phyloP scores from a whole-genome alignment of 106 monocot species.

The Ottelia alismoides region DNA sequence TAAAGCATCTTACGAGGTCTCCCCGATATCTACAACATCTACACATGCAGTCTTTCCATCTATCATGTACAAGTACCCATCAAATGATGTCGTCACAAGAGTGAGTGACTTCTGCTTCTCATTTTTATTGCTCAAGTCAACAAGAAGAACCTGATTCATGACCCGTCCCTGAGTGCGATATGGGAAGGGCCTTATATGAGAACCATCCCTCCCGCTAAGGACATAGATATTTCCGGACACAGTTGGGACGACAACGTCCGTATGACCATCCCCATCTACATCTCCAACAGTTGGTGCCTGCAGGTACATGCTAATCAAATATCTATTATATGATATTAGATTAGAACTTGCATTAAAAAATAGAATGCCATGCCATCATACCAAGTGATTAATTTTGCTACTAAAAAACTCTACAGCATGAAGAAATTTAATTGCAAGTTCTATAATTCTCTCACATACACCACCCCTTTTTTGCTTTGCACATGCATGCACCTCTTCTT shows the following conservation, averaged over 20 bases:
- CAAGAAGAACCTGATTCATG: constrained; percentile 79
- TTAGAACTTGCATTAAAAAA: no score
- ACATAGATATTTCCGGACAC: constrained; percentile 94
- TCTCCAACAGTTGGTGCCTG: constrained; percentile 95
- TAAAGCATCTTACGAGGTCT: constrained; percentile 59
- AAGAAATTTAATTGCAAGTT: no score
- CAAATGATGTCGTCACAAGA: constrained; percentile 86
- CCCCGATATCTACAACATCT: constrained; percentile 98
- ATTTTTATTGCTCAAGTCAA: constrained; percentile 61
- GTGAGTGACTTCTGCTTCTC: constrained; percentile 69
- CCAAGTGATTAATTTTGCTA: no score
- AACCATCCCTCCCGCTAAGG: constrained; percentile 88
- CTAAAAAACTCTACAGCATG: no score
- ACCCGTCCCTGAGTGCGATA: constrained; percentile 81
- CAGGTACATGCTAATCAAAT: no score
- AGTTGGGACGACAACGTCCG: constrained; percentile 85
- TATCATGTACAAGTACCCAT: constrained; percentile 94
- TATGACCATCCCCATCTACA: constrained; percentile 88
- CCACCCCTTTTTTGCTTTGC: no score
- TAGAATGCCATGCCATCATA: no score
- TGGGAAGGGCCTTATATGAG: constrained; percentile 67
- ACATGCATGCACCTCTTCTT: no score
- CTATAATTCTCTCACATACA: no score
- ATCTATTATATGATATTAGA: no score
- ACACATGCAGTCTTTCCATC: constrained; percentile 90